Base-by-base conservation (phyloP, 257 asterid genomes). In the Solanum chiquidenum region DNA sequence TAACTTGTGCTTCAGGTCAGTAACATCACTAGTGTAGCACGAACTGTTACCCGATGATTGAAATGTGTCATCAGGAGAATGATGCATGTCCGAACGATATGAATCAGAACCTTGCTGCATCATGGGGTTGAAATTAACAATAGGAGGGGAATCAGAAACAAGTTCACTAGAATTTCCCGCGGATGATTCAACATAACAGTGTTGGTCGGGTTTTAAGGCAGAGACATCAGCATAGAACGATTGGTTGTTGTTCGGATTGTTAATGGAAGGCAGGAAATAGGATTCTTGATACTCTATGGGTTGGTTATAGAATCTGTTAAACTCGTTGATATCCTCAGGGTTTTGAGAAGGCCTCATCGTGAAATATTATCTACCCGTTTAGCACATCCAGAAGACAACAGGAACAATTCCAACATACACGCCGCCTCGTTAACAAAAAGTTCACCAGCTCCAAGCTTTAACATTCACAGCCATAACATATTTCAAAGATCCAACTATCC, bases 331-430 rank as follows among this genome's bases (percentile, higher is more conserved):
- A 64, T 86, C 88, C 84, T 40, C 71, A 85, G 73, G 42, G 73
- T 85, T 85, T 25, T 87, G 88, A 76, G 90, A 85, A 64, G 90
- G 86, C 87, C 83, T 52, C 91, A 89, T 87, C 5, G 55, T 44
- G 73, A 21, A 74, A 76, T 35, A 66, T 7, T 76, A 5, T 23
- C 52, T 6, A 38, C 34, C 6, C 2, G 83, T 10, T 75, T 75
- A 75, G 83, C 83, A 38, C 68, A 44, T 76, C 34, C 23, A 23
- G 58, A 42, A 13, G 62, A 77, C 13, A 77, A 79, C 9, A 42
- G 16, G 4, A 42, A 27, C 64, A 46, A 27, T 49, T 82, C 42
- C 69, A 82, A 69, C 29, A 49, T 31, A 49, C 27, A 82, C 40
- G 69, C 9, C 2, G 42, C 7, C 23, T 14, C 42, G 20, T 82